These are phyloP conservation scores for Straminergon stramineum DNA, from an alignment of 225 moss, liverwort and hornwort species.

Conservation along the genomic window DNA sequence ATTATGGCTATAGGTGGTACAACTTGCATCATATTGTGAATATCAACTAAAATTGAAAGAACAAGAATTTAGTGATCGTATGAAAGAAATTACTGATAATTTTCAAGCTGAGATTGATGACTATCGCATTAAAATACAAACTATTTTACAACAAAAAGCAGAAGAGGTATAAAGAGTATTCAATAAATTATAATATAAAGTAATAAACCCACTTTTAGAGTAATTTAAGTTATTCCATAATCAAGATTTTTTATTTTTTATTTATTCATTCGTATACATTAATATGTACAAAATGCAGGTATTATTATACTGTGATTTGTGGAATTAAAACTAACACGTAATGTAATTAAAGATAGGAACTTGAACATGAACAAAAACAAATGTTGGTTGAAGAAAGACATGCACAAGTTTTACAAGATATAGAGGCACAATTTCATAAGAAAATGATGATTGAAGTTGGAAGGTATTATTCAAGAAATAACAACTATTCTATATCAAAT, in stretches of 20 bases:
- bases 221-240: not conserved
- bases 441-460: conserved; percentile 78
- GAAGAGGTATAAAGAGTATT: conserved; percentile 33
- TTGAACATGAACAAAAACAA: conserved; percentile 75
- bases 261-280: not conserved
- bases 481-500: too few relatives aligned
- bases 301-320: too few relatives aligned
- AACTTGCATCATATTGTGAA: conserved; percentile 65
- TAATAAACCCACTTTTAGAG: not conserved
- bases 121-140: conserved; percentile 26
- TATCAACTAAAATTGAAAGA: conserved; percentile 81
- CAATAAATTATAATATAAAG: not conserved
- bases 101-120: conserved; percentile 44
- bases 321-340: not conserved
- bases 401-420: conserved; percentile 47
- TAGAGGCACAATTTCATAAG: conserved; percentile 71
- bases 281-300: not conserved
- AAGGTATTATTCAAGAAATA: conserved; percentile 31
- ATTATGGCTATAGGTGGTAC: conserved; percentile 27
- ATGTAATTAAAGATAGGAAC: conserved; percentile 51
- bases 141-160: conserved; percentile 61
- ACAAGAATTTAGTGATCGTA: conserved; percentile 43
- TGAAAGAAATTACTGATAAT: conserved; percentile 40
- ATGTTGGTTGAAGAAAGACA: conserved; percentile 62
- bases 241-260: accelerated